phyloP scores from a whole-genome alignment of 345 rosid species.

The Turritis glabra region DNA sequence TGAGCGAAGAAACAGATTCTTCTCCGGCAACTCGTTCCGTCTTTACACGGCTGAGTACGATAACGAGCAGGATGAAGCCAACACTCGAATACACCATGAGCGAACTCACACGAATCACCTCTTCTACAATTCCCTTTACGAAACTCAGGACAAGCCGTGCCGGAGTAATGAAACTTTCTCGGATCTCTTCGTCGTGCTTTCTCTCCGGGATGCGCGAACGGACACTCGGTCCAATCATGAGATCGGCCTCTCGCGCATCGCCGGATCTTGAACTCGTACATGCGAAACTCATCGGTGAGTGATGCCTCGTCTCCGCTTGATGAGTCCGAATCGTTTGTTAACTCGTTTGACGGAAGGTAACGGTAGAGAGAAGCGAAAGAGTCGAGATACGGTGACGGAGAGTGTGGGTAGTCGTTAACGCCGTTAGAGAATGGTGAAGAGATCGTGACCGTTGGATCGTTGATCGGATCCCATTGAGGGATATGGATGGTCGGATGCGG shows the following conservation, averaged over 20 bases:
- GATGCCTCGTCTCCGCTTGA: constrained; percentile 42
- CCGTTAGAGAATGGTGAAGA: constrained; percentile 43
- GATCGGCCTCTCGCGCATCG: constrained; percentile 60
- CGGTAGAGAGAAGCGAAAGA: constrained; percentile 58
- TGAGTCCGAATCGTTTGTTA: constrained; percentile 46
- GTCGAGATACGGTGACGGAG: constrained; percentile 45
- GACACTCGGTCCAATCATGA: constrained; percentile 83
- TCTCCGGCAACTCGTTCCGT: constrained; percentile 63
- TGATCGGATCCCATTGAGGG: constrained; percentile 55
- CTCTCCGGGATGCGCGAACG: constrained; percentile 71
- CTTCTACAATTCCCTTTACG: constrained; percentile 63
- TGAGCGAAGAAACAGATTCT: constrained; percentile 88
- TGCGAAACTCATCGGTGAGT: constrained; percentile 58
- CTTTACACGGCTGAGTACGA: constrained; percentile 86
- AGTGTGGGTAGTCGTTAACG: constrained; percentile 31
- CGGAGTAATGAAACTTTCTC: constrained; percentile 56
- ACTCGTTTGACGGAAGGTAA: constrained; percentile 68
- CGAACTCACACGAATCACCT: constrained; percentile 57
- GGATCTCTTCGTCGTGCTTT: constrained; percentile 73
- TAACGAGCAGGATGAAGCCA: constrained; percentile 90
- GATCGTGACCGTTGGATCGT: constrained; percentile 42
- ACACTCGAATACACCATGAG: constrained; percentile 85
- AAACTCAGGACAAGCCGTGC: constrained; percentile 61
- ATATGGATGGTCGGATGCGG: constrained; percentile 57
- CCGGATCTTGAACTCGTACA: constrained; percentile 66